Base-by-base conservation (phyloP, 2,329 filamentous ascomycete species). In the Sporothrix schenckii region DNA sequence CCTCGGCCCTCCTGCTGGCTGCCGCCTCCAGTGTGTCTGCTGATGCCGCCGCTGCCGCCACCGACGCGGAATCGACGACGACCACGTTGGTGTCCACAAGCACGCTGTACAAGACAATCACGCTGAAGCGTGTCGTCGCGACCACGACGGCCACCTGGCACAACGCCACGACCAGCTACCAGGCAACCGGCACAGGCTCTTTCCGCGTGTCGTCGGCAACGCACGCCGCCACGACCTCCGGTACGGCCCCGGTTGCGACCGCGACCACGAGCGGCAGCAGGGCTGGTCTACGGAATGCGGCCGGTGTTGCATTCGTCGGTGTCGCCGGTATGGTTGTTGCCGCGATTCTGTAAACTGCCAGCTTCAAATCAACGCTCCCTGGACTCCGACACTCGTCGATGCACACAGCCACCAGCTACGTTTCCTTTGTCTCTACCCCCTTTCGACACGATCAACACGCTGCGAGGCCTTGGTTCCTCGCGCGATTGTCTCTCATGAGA, bases 31-130 rank as follows among this genome's bases (percentile, higher is more conserved):
- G 14, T 68, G 85, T 85, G 50, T 77, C 81, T 67, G 78, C 41
- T 13, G 41, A 21, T 24, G 41, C 19, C 21, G 41, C 61, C 16
- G 47, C 41, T 11, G 41, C 41, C 60, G 41, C 19, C 41, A 21
- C 61, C 27, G 47, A 49, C 27, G 9, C 61, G 6, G 44, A 76
- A 30, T 81, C 82, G 56, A 81, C 83, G 21, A 85, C 83, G 30
- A 80, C 80, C 65, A 87, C 85, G 24, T 81, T 81, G 27, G 88
- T 85, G 58, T 80, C 81, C 70, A 84, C 83, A 63, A 76, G 86
- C 77, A 86, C 83, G 66, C 82, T 88, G 72, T 81, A 82, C 66
- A 77, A 80, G 76, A 81, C 84, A 41, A 76, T 83, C 75, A 82
- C 80, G 52, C 75, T 80, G 71, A 79, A 78, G 60, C 76, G 78